Percentiles rank a stretch among this genome's conserved stretches.
phyloP scores from a whole-genome alignment of 2,329 filamentous ascomycete genomes.

The Ophiocordyceps sinensis region DNA sequence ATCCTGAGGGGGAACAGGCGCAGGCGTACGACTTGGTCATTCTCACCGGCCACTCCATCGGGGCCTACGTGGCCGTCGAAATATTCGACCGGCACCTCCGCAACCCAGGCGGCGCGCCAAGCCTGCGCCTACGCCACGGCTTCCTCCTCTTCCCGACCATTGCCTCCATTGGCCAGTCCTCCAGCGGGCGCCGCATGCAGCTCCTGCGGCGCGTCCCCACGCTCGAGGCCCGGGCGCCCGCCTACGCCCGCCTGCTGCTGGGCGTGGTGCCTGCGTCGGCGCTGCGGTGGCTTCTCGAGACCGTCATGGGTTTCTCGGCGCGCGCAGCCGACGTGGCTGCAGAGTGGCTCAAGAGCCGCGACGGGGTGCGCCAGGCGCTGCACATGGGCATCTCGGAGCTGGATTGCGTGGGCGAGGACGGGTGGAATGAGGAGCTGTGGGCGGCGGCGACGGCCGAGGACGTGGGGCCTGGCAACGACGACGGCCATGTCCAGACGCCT shows the following conservation, averaged over 20 bases:
- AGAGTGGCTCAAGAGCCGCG: slow-evolving; percentile 37
- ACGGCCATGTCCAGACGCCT: slow-evolving; percentile 11
- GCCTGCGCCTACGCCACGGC: slow-evolving; percentile 31
- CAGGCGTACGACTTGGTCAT: slow-evolving; percentile 42
- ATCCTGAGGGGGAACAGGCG: slow-evolving; percentile 5
- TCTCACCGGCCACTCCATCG: slow-evolving; percentile 61
- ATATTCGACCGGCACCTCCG: slow-evolving; percentile 43
- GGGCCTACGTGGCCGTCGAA: slow-evolving; percentile 57
- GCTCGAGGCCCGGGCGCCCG: slow-evolving; percentile 25
- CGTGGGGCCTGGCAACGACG: slow-evolving; percentile 1
- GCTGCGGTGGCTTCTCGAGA: slow-evolving; percentile 27
- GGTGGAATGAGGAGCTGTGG: slow-evolving; percentile 47
- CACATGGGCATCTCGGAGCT: slow-evolving; percentile 47
- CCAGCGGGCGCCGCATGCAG: slow-evolving; percentile 35
- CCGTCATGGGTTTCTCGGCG: slow-evolving; percentile 30
- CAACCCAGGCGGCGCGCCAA: slow-evolving; percentile 15
- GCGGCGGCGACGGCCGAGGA: slow-evolving; percentile 15
- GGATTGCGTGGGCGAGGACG: slow-evolving; percentile 40
- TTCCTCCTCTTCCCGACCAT: slow-evolving; percentile 63
- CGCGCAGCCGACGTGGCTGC: slow-evolving; percentile 35
- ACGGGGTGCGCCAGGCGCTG: slow-evolving; percentile 45
- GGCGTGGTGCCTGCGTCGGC: slow-evolving; percentile 21
- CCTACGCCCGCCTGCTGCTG: slow-evolving; percentile 24
- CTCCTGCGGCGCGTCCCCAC: slow-evolving; percentile 26
- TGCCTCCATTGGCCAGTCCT: slow-evolving; percentile 51